These are phyloP conservation scores for Sporobolomyces roseus DNA, from an alignment of 768 basidiomycete species.

Conservation along the genomic window DNA sequence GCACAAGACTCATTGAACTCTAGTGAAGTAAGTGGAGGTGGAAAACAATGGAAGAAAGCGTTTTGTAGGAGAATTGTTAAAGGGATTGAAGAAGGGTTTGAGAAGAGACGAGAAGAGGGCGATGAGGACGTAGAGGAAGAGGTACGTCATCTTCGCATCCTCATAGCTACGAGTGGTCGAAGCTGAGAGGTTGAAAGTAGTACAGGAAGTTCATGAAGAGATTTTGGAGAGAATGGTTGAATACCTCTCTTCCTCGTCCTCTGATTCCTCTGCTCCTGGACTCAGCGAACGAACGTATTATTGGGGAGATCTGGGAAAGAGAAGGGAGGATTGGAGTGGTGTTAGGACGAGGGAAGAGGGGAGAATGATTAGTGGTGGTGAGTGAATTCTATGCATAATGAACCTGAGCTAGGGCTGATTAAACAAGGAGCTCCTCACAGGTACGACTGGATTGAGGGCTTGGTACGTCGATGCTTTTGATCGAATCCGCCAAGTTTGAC, in stretches of 20 bases:
- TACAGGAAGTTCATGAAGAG: conserved; percentile 34
- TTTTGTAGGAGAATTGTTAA: conserved; percentile 30
- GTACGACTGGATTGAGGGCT: conserved; percentile 32
- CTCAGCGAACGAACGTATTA: conserved; percentile 25
- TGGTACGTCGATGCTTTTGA: conserved; percentile 7
- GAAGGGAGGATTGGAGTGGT: neutral
- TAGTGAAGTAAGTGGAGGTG: neutral
- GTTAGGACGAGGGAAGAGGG: conserved; percentile 30
- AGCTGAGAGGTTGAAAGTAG: too few species aligned
- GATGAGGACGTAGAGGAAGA: conserved; percentile 29
- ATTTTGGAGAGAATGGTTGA: conserved; percentile 34
- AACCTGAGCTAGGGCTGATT: too few species aligned
- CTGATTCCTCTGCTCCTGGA: neutral
- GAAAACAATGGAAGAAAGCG: conserved; percentile 18
- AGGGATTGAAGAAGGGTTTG: conserved; percentile 27
- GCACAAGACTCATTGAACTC: too few species aligned
- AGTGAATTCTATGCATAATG: too few species aligned
- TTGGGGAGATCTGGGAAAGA: conserved; percentile 8
- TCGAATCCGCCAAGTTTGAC: too few species aligned
- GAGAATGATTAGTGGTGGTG: conserved; percentile 33
- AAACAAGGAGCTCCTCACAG: too few species aligned
- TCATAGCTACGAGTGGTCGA: too few species aligned
- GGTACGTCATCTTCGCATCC: too few species aligned
- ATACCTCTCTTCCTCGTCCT: conserved; percentile 3
- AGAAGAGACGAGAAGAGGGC: neutral